These are phyloP conservation scores for Tuber brumale DNA, from an alignment of 495 filamentous ascomycete genomes.

Conservation along the genomic window DNA sequence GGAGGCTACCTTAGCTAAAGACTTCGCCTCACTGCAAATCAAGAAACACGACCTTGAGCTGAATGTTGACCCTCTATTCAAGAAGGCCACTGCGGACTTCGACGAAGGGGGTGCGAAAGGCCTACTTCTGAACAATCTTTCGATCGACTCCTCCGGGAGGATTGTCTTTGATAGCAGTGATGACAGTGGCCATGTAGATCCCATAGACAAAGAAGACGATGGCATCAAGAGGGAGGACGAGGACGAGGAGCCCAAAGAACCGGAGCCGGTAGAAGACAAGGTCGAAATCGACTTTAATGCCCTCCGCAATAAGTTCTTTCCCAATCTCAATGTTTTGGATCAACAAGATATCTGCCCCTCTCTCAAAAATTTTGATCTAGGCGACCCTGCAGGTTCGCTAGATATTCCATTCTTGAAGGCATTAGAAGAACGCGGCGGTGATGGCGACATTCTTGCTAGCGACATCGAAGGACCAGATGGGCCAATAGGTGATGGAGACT, in stretches of 20 bases:
- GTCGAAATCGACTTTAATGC: constrained; percentile 66
- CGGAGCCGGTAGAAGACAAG: constrained; percentile 47
- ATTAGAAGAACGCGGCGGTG: constrained; percentile 72
- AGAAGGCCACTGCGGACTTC: constrained; percentile 96
- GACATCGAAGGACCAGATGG: constrained; percentile 50
- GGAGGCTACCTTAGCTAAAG: constrained; percentile 82
- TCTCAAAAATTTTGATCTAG: constrained; percentile 83
- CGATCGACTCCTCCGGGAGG: constrained; percentile 80
- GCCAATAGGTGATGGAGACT: constrained; percentile 58
- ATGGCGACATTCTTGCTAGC: constrained; percentile 47
- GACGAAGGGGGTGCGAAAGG: constrained; percentile 98
- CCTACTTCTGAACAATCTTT: constrained; percentile 84
- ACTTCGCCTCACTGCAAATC: constrained; percentile 78
- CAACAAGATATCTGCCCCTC: constrained; percentile 92
- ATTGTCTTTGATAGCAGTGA: constrained; percentile 99
- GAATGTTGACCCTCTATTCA: constrained; percentile 93
- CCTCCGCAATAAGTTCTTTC: constrained; percentile 77
- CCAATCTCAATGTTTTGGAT: constrained; percentile 67
- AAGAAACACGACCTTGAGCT: constrained; percentile 98
- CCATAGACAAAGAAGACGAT: constrained; percentile 46
- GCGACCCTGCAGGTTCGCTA: constrained; percentile 70
- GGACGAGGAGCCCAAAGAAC: constrained; percentile 37
- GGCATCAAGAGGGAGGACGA: constrained; percentile 44
- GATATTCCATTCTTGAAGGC: constrained; percentile 90
- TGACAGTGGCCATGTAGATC: constrained; percentile 49